Evolutionary conservation across 2,329 filamentous ascomycete species (phyloP).

Genomic region (Madurella mycetomatis): DNA sequence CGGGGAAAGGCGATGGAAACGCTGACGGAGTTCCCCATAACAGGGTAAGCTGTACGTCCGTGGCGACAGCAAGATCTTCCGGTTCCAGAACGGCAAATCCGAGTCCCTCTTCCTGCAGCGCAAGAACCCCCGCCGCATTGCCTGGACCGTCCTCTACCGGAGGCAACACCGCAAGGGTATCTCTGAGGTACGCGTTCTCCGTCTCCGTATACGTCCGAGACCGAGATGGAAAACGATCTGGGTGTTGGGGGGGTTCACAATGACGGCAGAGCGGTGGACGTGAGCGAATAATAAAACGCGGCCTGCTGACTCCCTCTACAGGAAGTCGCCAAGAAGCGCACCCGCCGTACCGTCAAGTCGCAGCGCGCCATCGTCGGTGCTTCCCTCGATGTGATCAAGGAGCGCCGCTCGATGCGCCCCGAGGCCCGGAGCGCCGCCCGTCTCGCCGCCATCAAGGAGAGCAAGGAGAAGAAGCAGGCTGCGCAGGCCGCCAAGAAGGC

Average conservation of each 20-base stretch:
- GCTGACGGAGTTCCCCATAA: conserved; percentile 32
- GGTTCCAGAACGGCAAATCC: conserved; percentile 99
- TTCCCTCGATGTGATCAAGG: conserved; percentile 99
- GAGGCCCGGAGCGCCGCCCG: conserved; percentile 93
- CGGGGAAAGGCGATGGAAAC: conserved; percentile 3
- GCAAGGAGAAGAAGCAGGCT: conserved; percentile 96
- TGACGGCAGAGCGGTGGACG: conserved; percentile 4
- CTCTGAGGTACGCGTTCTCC: conserved; percentile 78
- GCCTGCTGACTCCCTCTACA: conserved; percentile 50
- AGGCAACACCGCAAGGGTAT: conserved; percentile 99
- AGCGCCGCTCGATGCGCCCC: conserved; percentile 90
- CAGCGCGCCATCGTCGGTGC: conserved; percentile 99
- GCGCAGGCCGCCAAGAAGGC: conserved; percentile 92
- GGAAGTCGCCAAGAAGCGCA: conserved; percentile 99
- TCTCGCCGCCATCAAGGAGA: conserved; percentile 86
- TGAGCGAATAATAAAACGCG: conserved; percentile 1
- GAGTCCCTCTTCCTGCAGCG: conserved; percentile 99
- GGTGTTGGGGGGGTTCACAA: not conserved
- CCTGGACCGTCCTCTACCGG: conserved; percentile 97
- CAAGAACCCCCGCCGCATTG: conserved; percentile 99
- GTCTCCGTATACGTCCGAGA: conserved; percentile 1
- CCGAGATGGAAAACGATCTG: not conserved
- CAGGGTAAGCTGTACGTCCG: conserved; percentile 99
- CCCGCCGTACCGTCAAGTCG: conserved; percentile 94
- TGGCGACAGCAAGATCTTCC: conserved; percentile 99